Percentiles rank a stretch among this genome's conserved stretches.
phyloP scores from a whole-genome alignment of 2,329 filamentous ascomycete species.

The Aureobasidium sp. region DNA sequence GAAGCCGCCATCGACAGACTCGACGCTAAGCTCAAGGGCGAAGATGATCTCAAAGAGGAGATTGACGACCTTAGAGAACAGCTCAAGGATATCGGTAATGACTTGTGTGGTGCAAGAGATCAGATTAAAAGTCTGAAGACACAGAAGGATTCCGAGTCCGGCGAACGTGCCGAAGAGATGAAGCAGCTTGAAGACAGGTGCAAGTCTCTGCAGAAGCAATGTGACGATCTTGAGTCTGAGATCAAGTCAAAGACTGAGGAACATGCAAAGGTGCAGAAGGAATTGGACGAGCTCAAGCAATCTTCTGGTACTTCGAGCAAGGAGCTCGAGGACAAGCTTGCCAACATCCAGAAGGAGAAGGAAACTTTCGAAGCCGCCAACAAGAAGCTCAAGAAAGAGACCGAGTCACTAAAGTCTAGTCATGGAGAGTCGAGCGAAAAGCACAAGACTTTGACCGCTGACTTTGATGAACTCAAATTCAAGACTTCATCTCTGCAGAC shows the following conservation, averaged over 20 bases:
- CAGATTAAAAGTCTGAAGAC: constrained; percentile 59
- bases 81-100: constrained; percentile 67
- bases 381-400: constrained; percentile 60
- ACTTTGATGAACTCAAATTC: constrained; percentile 63
- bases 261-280: constrained; percentile 13
- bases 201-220: constrained; percentile 53
- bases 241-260: constrained; percentile 14
- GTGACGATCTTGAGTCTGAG: constrained; percentile 40
- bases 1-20: constrained; percentile 66
- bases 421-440: constrained; percentile 42
- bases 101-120: constrained; percentile 76
- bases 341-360: constrained; percentile 49
- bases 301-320: constrained; percentile 39
- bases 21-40: constrained; percentile 61
- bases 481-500: constrained; percentile 65
- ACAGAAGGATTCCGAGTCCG: constrained; percentile 43
- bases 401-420: constrained; percentile 47
- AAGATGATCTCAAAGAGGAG: constrained; percentile 73
- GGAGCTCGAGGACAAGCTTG: constrained; percentile 46
- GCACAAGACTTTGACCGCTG: constrained; percentile 49
- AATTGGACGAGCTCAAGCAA: constrained; percentile 14
- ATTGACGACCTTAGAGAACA: constrained; percentile 77
- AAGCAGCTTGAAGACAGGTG: constrained; percentile 22
- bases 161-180: constrained; percentile 23
- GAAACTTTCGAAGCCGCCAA: constrained; percentile 56